Conservation (phyloP, 2,329 filamentous ascomycete species). For the Nothomitra cinnamomea region DNA sequence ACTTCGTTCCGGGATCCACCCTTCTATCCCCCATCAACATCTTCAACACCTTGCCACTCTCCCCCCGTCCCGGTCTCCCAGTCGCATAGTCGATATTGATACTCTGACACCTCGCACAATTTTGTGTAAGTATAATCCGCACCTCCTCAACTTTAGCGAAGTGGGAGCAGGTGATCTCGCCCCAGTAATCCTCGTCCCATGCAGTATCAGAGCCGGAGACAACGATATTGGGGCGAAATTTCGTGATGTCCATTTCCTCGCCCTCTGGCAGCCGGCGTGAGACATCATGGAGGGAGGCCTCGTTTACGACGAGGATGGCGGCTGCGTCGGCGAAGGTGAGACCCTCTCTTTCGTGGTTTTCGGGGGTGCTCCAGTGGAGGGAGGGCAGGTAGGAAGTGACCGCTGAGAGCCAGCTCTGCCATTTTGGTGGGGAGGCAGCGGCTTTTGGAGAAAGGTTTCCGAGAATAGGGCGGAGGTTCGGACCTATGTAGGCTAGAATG, state of each 20-base stretch:
- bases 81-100: conserved; percentile 56
- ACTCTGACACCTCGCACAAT: conserved; percentile 51
- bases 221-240: conserved; percentile 60
- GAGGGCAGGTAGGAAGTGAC: conserved; percentile 6
- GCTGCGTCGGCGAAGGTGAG: conserved; percentile 13
- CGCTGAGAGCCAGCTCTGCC: conserved; percentile 7
- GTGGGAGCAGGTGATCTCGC: conserved; percentile 27
- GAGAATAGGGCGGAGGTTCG: conserved; percentile 40
- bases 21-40: conserved; percentile 52
- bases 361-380: background rate
- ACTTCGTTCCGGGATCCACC: conserved; percentile 51
- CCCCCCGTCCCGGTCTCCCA: conserved; percentile 38
- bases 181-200: conserved; percentile 62
- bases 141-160: conserved; percentile 8
- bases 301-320: conserved; percentile 12
- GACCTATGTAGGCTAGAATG: conserved; percentile 47
- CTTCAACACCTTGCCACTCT: conserved; percentile 46
- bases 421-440: conserved; percentile 5
- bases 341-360: conserved; percentile 19
- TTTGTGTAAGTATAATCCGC: conserved; percentile 43
- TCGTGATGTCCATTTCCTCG: conserved; percentile 42
- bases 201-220: conserved; percentile 37
- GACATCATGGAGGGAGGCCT: conserved; percentile 12
- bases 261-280: conserved; percentile 29
- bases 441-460: conserved; percentile 38